Conservation (phyloP, 2,329 filamentous ascomycete species). For the Diaporthe citri region DNA sequence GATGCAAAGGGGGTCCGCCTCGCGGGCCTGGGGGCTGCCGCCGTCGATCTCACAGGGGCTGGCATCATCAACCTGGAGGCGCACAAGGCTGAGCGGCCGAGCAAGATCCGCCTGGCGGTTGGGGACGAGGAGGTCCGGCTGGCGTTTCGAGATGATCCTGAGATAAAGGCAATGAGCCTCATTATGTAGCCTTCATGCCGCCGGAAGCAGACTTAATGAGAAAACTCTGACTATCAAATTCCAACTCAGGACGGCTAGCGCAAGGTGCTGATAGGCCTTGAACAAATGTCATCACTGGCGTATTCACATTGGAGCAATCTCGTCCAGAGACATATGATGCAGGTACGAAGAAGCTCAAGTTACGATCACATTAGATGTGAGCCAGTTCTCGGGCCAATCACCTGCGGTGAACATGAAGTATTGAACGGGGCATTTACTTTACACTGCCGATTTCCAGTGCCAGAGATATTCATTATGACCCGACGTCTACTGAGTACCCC, state of each 20-base stretch:
- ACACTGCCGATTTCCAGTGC: not conserved
- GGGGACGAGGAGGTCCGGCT: constrained; percentile 91
- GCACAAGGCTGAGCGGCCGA: constrained; percentile 84
- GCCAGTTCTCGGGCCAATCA: not conserved
- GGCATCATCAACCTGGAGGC: constrained; percentile 89
- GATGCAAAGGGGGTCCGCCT: constrained; percentile 43
- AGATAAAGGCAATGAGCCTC: constrained; percentile 81
- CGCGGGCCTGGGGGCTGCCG: constrained; percentile 66
- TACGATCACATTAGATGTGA: not conserved
- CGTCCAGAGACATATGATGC: not conserved
- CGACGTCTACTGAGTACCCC: not conserved
- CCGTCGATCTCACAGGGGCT: constrained; percentile 86
- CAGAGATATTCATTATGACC: not conserved
- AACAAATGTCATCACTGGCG: not conserved
- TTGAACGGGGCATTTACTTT: not conserved
- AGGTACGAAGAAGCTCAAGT: not conserved
- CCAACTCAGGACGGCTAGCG: not conserved
- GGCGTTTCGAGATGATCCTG: constrained; percentile 88
- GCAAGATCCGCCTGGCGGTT: constrained; percentile 86
- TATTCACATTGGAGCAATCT: not conserved
- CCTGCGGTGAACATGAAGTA: not conserved
- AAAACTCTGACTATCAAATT: not conserved
- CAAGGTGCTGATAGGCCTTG: too few relatives aligned
- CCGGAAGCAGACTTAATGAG: not conserved
- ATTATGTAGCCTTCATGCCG: constrained; percentile 42